Evolutionary conservation across 257 asterid genomes (phyloP).

Genomic region (Petunia axillaris): DNA sequence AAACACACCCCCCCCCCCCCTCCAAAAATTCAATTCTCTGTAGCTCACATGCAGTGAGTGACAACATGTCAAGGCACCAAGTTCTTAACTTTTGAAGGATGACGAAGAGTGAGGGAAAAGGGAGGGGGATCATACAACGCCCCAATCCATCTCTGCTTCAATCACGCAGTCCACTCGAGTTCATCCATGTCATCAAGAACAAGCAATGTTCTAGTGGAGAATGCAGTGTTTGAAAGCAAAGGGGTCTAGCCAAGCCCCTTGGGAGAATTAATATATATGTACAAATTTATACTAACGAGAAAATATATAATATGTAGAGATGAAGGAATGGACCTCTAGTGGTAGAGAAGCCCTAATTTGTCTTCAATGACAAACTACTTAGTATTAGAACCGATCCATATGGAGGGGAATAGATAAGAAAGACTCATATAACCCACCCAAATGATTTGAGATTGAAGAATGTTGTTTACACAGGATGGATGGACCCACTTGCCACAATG

Average conservation of each 20-base stretch:
- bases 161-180: neutral
- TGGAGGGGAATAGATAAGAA: neutral
- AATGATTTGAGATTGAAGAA: neutral
- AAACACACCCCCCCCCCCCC: neutral
- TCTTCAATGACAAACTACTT: neutral
- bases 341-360: neutral
- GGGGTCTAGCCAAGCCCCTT: neutral
- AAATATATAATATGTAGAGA: neutral
- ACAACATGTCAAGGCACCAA: neutral
- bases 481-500: neutral
- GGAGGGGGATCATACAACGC: neutral
- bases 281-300: slow-evolving; percentile 30
- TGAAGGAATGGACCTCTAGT: neutral
- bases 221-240: neutral
- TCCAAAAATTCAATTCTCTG: neutral
- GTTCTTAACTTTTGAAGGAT: neutral
- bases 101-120: neutral
- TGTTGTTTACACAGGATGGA: neutral
- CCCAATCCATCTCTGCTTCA: slow-evolving; percentile 2
- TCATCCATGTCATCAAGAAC: neutral
- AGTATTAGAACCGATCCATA: neutral
- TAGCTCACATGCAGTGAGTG: too few relatives aligned
- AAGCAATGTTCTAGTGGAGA: neutral
- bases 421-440: neutral
- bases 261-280: neutral